Evolutionary conservation across 139 green algal genomes (phyloP).

Genomic region (Zygnema circumcarinatum): DNA sequence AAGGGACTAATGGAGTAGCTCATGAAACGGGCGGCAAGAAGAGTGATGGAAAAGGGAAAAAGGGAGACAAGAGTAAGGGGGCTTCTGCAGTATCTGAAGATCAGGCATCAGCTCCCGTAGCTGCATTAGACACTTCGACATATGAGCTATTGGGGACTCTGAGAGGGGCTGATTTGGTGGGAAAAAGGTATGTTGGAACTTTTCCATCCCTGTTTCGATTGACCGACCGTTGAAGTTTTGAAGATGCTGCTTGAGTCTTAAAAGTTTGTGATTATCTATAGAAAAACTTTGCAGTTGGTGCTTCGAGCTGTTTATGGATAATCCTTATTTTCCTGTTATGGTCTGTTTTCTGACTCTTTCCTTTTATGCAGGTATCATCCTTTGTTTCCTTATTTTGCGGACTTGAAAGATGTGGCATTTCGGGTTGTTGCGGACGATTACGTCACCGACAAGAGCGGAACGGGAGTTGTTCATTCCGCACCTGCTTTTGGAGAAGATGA

Average conservation of each 20-base stretch:
- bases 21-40: slow-evolving; percentile 32
- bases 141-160: slow-evolving; percentile 81
- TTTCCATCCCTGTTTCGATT: background rate
- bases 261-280: too few species aligned
- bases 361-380: slow-evolving; percentile 77
- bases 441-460: slow-evolving; percentile 94
- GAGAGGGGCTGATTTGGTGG: slow-evolving; percentile 82
- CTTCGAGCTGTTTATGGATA: too few species aligned
- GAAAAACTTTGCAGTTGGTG: too few species aligned
- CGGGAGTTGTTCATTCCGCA: slow-evolving; percentile 91
- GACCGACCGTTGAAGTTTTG: background rate
- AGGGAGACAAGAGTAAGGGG: background rate
- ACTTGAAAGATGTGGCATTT: slow-evolving; percentile 74
- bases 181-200: slow-evolving; percentile 59
- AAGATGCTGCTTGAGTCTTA: too few species aligned
- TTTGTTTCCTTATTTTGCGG: slow-evolving; percentile 93
- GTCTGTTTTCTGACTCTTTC: background rate
- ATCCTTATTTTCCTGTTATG: slow-evolving; percentile 1
- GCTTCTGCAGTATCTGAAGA: background rate
- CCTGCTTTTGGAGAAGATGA: slow-evolving; percentile 98
- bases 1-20: slow-evolving; percentile 13
- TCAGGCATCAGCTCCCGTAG: background rate
- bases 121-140: slow-evolving; percentile 23
- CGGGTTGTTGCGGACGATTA: slow-evolving; percentile 86
- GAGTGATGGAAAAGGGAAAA: slow-evolving; percentile 33